Evolutionary conservation across 768 basidiomycete species (phyloP).

Genomic region (Boletus huronensis): DNA sequence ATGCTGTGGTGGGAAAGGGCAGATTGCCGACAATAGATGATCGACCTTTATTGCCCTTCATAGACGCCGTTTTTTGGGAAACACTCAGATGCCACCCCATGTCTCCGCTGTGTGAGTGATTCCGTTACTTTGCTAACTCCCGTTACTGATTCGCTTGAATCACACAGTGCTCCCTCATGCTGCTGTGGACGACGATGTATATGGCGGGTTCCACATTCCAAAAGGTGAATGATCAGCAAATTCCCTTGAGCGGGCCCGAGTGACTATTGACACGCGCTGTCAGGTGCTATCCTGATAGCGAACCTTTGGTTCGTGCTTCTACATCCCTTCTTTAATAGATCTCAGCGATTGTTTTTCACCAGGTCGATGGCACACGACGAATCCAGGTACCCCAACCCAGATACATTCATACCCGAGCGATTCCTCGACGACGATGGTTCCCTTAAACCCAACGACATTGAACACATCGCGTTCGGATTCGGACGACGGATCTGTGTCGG

Average conservation of each 20-base stretch:
- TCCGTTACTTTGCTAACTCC: not conserved
- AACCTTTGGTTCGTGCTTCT: constrained; percentile 10
- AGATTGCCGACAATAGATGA: constrained; percentile 4
- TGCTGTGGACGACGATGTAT: constrained; percentile 38
- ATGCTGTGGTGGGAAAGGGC: constrained; percentile 1
- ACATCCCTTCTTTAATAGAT: no score
- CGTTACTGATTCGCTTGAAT: not conserved
- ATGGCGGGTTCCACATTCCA: constrained; percentile 48
- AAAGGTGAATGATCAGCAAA: constrained; percentile 13
- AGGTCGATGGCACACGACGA: constrained; percentile 21
- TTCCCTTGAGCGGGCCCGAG: no score
- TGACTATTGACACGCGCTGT: not conserved
- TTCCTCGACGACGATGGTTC: constrained; percentile 31
- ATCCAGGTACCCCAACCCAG: constrained; percentile 33
- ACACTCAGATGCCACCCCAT: not conserved
- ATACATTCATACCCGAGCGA: constrained; percentile 37
- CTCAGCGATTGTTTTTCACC: not conserved
- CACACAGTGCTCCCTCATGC: constrained; percentile 25
- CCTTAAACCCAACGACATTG: constrained; percentile 2
- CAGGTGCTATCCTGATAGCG: constrained; percentile 7
- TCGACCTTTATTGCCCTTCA: constrained; percentile 4
- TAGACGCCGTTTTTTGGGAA: constrained; percentile 11
- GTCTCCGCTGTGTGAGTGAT: constrained; percentile 3
- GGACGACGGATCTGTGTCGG: constrained; percentile 25
- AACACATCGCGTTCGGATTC: constrained; percentile 20